Percentiles rank a stretch among this genome's conserved stretches.
These are phyloP conservation scores for Syzygium jambos DNA, from an alignment of 345 rosid genomes.

Conservation along the genomic window DNA sequence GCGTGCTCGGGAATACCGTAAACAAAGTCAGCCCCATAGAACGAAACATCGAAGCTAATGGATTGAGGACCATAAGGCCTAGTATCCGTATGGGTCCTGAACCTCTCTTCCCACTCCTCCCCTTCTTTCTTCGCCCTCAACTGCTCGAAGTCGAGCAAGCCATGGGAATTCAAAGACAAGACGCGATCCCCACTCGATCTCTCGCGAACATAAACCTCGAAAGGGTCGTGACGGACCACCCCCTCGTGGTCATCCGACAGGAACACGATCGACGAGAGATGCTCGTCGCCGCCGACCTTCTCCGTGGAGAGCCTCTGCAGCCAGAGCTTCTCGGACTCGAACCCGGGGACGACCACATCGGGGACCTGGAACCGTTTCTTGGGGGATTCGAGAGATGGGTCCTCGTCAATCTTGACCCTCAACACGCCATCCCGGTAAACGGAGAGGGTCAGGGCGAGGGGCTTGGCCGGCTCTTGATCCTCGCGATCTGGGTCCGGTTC, in stretches of 20 bases:
- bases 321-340: constrained; percentile 69
- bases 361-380: constrained; percentile 81
- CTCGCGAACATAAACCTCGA: constrained; percentile 71
- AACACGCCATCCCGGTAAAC: constrained; percentile 54
- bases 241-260: constrained; percentile 64
- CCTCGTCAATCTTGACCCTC: constrained; percentile 82
- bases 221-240: constrained; percentile 80
- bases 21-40: constrained; percentile 76
- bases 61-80: constrained; percentile 94
- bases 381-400: constrained; percentile 41
- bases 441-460: constrained; percentile 64
- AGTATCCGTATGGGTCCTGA: constrained; percentile 61
- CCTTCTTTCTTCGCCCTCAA: constrained; percentile 55
- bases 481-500: not conserved
- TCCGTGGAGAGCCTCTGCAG: constrained; percentile 41
- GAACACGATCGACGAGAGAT: constrained; percentile 50
- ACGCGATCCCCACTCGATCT: constrained; percentile 40
- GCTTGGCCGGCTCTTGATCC: constrained; percentile 35
- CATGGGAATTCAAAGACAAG: constrained; percentile 69
- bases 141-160: constrained; percentile 88
- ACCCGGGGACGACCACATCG: constrained; percentile 57
- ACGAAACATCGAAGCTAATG: constrained; percentile 88
- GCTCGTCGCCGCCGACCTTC: constrained; percentile 39
- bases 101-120: constrained; percentile 91
- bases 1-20: constrained; percentile 95